Evolutionary conservation across 257 asterid genomes (phyloP).

Genomic region (Apocynum venetum): DNA sequence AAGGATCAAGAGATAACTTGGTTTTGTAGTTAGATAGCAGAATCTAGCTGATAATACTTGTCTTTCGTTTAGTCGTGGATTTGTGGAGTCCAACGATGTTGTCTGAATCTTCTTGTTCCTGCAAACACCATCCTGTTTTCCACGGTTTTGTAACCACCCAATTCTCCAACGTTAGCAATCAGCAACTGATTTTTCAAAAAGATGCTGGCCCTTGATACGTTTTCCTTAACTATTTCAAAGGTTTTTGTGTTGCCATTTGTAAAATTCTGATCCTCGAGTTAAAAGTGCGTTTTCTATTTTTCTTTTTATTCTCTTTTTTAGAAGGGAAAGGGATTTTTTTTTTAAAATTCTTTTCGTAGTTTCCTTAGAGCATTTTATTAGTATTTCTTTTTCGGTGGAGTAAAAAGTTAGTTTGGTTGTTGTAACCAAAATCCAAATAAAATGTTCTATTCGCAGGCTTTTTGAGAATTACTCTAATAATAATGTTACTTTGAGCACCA

Average conservation of each 20-base stretch:
- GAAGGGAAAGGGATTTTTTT: no score
- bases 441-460: no score
- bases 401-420: no score
- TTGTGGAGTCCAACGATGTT: neutral
- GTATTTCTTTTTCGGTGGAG: no score
- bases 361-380: no score
- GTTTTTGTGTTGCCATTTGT: constrained; percentile 34
- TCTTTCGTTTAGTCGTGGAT: neutral
- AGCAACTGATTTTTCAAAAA: neutral
- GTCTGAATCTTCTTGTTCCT: neutral
- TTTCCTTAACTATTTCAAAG: constrained; percentile 11
- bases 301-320: neutral
- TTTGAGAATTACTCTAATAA: no score
- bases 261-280: neutral
- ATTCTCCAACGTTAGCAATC: constrained; percentile 11
- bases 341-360: no score
- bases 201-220: no score
- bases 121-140: neutral
- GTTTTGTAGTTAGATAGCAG: neutral
- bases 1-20: neutral
- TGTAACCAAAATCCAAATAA: no score
- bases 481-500: no score
- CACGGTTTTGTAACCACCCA: neutral
- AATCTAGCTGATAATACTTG: neutral
- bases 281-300: neutral